Base-by-base conservation (phyloP, 352 stramenopile genomes). In the Globisporangium parvum region DNA sequence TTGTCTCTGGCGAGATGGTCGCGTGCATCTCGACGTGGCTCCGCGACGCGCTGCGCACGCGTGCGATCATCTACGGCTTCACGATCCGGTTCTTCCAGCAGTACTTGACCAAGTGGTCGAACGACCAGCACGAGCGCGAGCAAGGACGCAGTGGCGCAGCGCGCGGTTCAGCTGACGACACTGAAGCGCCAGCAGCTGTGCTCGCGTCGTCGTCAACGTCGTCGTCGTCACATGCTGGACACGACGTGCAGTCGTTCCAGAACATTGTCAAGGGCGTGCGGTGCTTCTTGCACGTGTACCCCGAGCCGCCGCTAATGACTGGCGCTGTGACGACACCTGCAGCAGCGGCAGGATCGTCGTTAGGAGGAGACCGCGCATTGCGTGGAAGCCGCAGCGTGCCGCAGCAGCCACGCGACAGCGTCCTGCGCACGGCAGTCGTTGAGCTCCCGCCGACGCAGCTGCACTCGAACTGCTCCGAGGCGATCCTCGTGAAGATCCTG, bases 191-290 rank as follows among this genome's bases (percentile, higher is more conserved):
- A 37, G 57, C 70, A 9, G 42, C 15, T 0, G 14, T 33, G 24
- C 26, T 46, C 9, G 33, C 55, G 24, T 50, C 53, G 17, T 53
- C 53, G 15, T 53, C 62, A 20, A 26, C 51, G 31, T 66, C 62
- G 3, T 49, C 58, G 24, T 59, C 58, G 10, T 51, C 47, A 26
- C 47, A 35, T 23, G 15, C 57, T 47, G 69, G 68, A 44, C 74
- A 79, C 47, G 70, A 82, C 28, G 59, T 62, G 0, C 64, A 66
- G 26, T 77, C 75, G 3, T 80, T 85, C 42, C 78, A 91, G 57
- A 91, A 93, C 51, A 82, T 91, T 59, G 76, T 93, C 45, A 89
- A 88, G 52, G 82, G 82, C 31, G 66, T 93, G 35, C 77, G 80
- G 9, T 87, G 78, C 59, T 91, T 93, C 51, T 40, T 93, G 44